phyloP scores from a whole-genome alignment of 331 rosid genomes.

The Rhamnella rubrinervis region DNA sequence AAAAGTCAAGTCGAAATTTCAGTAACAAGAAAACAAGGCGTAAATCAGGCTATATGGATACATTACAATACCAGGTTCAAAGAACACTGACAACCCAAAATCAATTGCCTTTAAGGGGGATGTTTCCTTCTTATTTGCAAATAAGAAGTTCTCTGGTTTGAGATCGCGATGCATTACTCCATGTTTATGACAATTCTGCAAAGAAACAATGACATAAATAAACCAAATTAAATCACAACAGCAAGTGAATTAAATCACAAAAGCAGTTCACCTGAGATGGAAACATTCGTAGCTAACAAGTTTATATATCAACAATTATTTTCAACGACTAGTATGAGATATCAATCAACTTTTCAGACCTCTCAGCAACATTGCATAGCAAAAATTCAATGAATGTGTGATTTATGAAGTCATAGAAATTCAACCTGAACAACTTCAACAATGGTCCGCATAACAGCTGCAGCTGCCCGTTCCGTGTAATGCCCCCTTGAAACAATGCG shows the following conservation, averaged over 20 bases:
- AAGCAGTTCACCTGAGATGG: neutral
- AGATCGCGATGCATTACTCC: constrained; percentile 72
- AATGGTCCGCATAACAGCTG: constrained; percentile 49
- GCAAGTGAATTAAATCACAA: constrained; percentile 3
- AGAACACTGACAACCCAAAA: constrained; percentile 59
- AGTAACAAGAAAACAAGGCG: neutral
- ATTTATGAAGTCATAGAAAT: neutral
- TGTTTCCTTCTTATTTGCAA: constrained; percentile 56
- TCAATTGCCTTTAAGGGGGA: constrained; percentile 59
- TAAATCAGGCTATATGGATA: neutral
- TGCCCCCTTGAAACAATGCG: constrained; percentile 64
- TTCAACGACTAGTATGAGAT: neutral
- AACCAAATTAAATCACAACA: neutral
- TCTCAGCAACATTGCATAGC: neutral
- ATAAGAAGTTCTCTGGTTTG: constrained; percentile 60
- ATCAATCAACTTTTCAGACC: neutral
- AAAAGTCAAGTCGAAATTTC: neutral
- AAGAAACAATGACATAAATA: constrained; percentile 3
- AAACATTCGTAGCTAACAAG: neutral
- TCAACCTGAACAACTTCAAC: constrained; percentile 54
- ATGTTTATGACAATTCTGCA: constrained; percentile 55
- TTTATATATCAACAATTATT: neutral
- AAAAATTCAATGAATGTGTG: neutral
- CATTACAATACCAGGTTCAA: constrained; percentile 46
- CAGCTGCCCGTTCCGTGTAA: constrained; percentile 58